Percentiles rank a stretch among this genome's conserved stretches.
Evolutionary conservation across 257 asterid species (phyloP).

Genomic region (Nicotiana sylvestris): DNA sequence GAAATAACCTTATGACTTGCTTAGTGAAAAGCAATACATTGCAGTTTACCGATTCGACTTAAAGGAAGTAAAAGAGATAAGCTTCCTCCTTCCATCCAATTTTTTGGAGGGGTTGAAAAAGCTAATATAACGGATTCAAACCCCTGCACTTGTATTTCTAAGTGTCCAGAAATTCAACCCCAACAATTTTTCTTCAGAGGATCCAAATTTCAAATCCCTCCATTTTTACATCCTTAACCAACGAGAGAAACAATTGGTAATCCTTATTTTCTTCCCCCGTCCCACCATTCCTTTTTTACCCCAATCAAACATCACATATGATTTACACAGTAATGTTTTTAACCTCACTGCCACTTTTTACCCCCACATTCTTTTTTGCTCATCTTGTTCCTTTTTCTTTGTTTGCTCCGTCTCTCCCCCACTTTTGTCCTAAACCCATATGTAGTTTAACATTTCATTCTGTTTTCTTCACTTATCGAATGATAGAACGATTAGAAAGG

Average conservation of each 20-base stretch:
- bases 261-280: neutral
- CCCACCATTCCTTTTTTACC: neutral
- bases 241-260: neutral
- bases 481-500: no score
- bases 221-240: neutral
- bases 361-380: neutral
- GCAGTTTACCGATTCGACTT: neutral
- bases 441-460: neutral
- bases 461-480: neutral
- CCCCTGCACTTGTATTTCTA: no score
- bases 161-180: no score
- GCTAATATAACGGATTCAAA: neutral
- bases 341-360: neutral
- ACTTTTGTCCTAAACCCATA: neutral
- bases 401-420: neutral
- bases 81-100: no score
- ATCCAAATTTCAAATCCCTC: neutral
- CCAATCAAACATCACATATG: neutral
- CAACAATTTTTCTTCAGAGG: neutral
- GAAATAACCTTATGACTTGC: slow-evolving; percentile 1
- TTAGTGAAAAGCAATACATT: neutral
- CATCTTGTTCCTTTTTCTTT: neutral
- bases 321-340: neutral
- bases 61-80: no score
- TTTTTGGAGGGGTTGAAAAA: neutral